phyloP scores from a whole-genome alignment of 2,329 filamentous ascomycete species.

The Fusarium buxicola region DNA sequence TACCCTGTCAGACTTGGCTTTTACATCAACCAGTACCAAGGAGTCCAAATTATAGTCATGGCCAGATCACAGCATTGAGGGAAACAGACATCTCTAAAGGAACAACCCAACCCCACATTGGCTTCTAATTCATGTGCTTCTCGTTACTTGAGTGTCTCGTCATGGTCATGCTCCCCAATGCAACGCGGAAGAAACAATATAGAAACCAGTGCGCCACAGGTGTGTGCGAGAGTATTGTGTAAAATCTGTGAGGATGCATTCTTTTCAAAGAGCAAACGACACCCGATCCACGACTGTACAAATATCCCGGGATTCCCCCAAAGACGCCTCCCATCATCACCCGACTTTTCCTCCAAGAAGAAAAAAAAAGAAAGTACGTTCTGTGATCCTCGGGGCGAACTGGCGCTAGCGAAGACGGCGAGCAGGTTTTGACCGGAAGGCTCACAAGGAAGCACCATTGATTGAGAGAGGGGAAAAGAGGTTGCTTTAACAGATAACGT shows the following conservation, averaged over 20 bases:
- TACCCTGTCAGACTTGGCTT: no score
- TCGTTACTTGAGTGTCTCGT: constrained; percentile 37
- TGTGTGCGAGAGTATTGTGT: constrained; percentile 35
- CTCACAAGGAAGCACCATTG: constrained; percentile 49
- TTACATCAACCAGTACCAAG: constrained; percentile 3
- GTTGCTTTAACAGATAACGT: constrained; percentile 44
- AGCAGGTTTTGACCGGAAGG: constrained; percentile 41
- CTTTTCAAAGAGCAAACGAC: constrained; percentile 47
- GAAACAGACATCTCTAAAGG: constrained; percentile 23
- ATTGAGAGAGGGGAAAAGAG: constrained; percentile 42
- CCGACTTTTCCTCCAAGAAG: constrained; percentile 46
- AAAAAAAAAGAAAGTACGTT: constrained; percentile 45
- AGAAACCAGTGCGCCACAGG: constrained; percentile 39
- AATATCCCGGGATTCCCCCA: constrained; percentile 45
- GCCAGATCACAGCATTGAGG: background rate
- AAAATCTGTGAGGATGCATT: constrained; percentile 44
- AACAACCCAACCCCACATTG: constrained; percentile 24
- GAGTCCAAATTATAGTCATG: no score
- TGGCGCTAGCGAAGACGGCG: constrained; percentile 35
- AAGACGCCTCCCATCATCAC: constrained; percentile 49
- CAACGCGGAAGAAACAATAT: constrained; percentile 24
- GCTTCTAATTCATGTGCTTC: constrained; percentile 33
- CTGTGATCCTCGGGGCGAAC: constrained; percentile 43
- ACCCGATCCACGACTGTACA: constrained; percentile 47
- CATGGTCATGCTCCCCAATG: constrained; percentile 33